phyloP scores from a whole-genome alignment of 23 red algal species.

The Chondrus crispus region DNA sequence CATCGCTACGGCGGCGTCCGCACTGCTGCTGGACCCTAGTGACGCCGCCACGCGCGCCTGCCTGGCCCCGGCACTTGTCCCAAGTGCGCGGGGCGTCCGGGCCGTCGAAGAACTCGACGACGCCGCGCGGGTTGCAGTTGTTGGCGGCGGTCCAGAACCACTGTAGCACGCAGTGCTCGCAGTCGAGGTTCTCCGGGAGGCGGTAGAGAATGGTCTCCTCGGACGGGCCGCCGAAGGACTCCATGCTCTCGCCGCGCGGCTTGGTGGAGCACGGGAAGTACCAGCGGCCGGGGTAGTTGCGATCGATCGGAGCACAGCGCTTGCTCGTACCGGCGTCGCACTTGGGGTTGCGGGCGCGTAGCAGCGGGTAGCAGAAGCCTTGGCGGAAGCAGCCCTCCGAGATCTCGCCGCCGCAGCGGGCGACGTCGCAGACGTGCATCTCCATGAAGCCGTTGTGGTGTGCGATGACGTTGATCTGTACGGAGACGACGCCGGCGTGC shows the following conservation, averaged over 20 bases:
- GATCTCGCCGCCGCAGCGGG: constrained; percentile 61
- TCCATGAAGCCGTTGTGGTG: constrained; percentile 65
- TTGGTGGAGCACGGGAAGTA: constrained; percentile 48
- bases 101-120: constrained; percentile 49
- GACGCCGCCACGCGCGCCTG: constrained; percentile 27
- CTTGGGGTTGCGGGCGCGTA: constrained; percentile 22
- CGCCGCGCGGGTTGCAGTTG: constrained; percentile 57
- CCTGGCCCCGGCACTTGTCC: constrained; percentile 50
- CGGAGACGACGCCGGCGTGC: neutral
- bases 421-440: constrained; percentile 46
- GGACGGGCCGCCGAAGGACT: neutral
- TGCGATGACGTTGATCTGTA: constrained; percentile 46
- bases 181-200: constrained; percentile 20
- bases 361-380: constrained; percentile 33
- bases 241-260: neutral
- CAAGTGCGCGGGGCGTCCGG: neutral
- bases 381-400: constrained; percentile 15
- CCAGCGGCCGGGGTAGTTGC: constrained; percentile 38
- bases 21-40: neutral
- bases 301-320: constrained; percentile 49
- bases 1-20: neutral
- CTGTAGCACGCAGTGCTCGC: constrained; percentile 72
- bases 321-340: constrained; percentile 42
- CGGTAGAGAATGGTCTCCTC: neutral
- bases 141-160: constrained; percentile 65